Base-by-base conservation (phyloP, 257 asterid genomes). In the Penstemon eatonii region DNA sequence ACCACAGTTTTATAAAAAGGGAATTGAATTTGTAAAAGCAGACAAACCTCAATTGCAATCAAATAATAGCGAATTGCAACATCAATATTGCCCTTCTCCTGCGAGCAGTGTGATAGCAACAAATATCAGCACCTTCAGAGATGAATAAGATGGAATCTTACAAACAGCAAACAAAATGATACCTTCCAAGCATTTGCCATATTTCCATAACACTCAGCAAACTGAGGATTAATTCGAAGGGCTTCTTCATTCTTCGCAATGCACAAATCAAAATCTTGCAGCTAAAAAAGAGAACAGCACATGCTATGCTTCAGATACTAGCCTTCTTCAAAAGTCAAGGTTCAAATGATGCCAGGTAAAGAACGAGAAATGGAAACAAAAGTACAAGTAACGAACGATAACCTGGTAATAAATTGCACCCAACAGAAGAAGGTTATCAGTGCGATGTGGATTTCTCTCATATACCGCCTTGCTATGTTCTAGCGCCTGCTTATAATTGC, bases 101-200 rank as follows among this genome's bases (percentile, higher is more conserved):
- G 95, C 56, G 56, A 76, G 65, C 7, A 73, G 45, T 71, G 56
- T 65, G 63, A 8, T 51, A 42, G 70, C 63, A 73, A 50, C 53
- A 33, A 68, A 70, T 55, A 40, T 78, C 70, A 56, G 74, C 54
- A 63, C 46, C 66, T 45, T 70, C 47, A 66, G 51, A 60, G 49
- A 25, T 56, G 50, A 69, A 59, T 69, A 55, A 57, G 67, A 43
- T 63, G 65, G 63, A 75, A 69, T 18, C 67, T 12, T 72, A 68
- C 61, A 68, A 33, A 50, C 54, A 46, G 60, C 62, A 60, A 55
- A 45, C 51, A 65, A 25, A 41, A 63, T 44, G 60, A 55, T 78
- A 94, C 99, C 96, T 94, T 94, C 90, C 85, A 94, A 73, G 99
- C 99, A 82, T 94, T 94, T n/a, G 97, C 99, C 99, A 91, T 94